phyloP scores from a whole-genome alignment of 306 rosid species.

The Quercus mongolica region DNA sequence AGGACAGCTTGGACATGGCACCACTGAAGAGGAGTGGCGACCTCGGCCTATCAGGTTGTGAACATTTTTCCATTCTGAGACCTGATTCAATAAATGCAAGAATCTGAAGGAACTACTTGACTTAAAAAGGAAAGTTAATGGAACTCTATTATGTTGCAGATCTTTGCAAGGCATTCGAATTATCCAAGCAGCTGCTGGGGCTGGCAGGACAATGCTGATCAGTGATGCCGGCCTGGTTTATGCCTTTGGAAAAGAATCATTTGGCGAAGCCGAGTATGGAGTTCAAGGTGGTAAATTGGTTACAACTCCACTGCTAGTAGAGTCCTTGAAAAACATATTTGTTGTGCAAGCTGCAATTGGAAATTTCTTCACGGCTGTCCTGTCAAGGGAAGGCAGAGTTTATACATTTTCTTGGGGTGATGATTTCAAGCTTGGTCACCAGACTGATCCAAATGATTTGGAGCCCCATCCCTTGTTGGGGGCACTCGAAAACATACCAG shows the following conservation, averaged over 20 bases:
- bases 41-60: conserved; percentile 82
- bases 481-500: conserved; percentile 77
- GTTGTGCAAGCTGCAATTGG: conserved; percentile 98
- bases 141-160: conserved; percentile 70
- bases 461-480: conserved; percentile 81
- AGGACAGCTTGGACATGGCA: conserved; percentile 95
- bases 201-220: conserved; percentile 91
- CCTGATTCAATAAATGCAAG: conserved; percentile 21
- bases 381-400: conserved; percentile 91
- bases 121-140: conserved; percentile 34
- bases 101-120: conserved; percentile 39
- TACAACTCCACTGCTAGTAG: conserved; percentile 65
- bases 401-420: conserved; percentile 94
- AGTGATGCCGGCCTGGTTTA: conserved; percentile 83
- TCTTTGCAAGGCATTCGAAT: conserved; percentile 81
- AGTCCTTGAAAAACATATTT: conserved; percentile 73
- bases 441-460: conserved; percentile 66
- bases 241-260: conserved; percentile 85
- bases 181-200: conserved; percentile 86
- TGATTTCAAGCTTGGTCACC: conserved; percentile 81
- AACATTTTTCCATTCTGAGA: conserved; percentile 17
- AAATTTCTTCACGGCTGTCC: conserved; percentile 83
- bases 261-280: conserved; percentile 77
- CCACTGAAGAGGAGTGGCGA: conserved; percentile 66
- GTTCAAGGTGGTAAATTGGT: conserved; percentile 56